These are phyloP conservation scores for Trichothecium sympodiale DNA, from an alignment of 2,329 filamentous ascomycete genomes.

Conservation along the genomic window DNA sequence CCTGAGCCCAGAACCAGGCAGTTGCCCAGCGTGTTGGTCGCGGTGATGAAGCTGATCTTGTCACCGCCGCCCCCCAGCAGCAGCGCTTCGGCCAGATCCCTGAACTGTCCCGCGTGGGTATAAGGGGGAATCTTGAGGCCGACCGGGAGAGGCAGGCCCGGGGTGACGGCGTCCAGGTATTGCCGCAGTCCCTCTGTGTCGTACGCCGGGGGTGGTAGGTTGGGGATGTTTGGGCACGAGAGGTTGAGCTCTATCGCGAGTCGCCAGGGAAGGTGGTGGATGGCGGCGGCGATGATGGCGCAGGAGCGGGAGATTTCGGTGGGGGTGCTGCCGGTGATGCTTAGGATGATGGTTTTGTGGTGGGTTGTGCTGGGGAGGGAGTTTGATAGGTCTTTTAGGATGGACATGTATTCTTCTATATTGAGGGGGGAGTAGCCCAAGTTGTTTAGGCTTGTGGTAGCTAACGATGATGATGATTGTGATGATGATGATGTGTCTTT, in stretches of 20 bases:
- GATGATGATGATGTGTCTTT: too few relatives aligned
- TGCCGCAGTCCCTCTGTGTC: slow-evolving; percentile 33
- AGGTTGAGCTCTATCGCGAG: slow-evolving; percentile 69
- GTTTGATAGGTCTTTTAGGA: slow-evolving; percentile 36
- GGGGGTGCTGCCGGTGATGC: slow-evolving; percentile 56
- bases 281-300: slow-evolving; percentile 27
- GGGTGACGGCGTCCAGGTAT: slow-evolving; percentile 42
- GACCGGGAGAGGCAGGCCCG: slow-evolving; percentile 23
- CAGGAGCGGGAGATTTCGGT: slow-evolving; percentile 48
- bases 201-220: slow-evolving; percentile 62
- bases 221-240: slow-evolving; percentile 64
- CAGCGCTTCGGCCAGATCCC: slow-evolving; percentile 42
- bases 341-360: slow-evolving; percentile 55
- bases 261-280: slow-evolving; percentile 28
- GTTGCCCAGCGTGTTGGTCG: slow-evolving; percentile 62
- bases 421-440: slow-evolving; percentile 61
- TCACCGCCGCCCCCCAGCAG: slow-evolving; percentile 9
- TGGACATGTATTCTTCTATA: slow-evolving; percentile 46
- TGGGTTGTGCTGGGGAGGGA: slow-evolving; percentile 7
- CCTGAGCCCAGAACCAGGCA: slow-evolving; percentile 43
- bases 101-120: slow-evolving; percentile 57
- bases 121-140: slow-evolving; percentile 72
- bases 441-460: slow-evolving; percentile 53
- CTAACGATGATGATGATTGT: too few relatives aligned
- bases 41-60: slow-evolving; percentile 54